Conservation (phyloP, 371 early-diverging fungal species). For the Mucor sp. region DNA sequence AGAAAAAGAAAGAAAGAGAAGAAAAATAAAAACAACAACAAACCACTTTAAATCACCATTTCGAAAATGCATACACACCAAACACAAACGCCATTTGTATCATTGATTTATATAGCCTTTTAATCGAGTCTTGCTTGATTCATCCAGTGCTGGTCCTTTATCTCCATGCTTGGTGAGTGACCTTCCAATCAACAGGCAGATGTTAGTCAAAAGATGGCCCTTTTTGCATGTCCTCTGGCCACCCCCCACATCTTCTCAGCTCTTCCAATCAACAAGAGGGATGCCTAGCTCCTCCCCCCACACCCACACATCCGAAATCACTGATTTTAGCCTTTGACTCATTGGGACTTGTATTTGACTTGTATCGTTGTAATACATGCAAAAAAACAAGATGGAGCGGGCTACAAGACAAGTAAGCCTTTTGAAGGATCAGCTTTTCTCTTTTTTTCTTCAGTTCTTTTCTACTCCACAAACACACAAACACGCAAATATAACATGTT, state of each 20-base stretch:
- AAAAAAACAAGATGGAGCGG: constrained; percentile 6
- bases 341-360: constrained; percentile 18
- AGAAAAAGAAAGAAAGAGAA: neutral
- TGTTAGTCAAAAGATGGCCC: neutral
- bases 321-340: constrained; percentile 9
- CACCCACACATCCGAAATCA: neutral
- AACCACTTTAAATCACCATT: too few relatives aligned
- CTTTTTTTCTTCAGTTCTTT: neutral
- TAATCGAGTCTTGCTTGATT: too few relatives aligned
- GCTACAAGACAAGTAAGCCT: constrained; percentile 1
- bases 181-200: neutral
- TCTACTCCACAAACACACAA: neutral
- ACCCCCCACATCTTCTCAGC: neutral
- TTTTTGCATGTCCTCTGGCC: neutral
- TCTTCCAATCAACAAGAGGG: neutral
- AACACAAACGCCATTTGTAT: too few relatives aligned
- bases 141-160: too few relatives aligned
- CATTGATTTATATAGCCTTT: too few relatives aligned
- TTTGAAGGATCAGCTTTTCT: neutral
- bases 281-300: neutral
- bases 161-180: neutral
- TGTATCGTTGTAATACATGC: neutral
- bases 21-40: neutral
- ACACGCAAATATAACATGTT: constrained; percentile 54
- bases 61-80: too few relatives aligned